These are phyloP conservation scores for Penicillium turbatum DNA, from an alignment of 495 filamentous ascomycete species.

Conservation along the genomic window DNA sequence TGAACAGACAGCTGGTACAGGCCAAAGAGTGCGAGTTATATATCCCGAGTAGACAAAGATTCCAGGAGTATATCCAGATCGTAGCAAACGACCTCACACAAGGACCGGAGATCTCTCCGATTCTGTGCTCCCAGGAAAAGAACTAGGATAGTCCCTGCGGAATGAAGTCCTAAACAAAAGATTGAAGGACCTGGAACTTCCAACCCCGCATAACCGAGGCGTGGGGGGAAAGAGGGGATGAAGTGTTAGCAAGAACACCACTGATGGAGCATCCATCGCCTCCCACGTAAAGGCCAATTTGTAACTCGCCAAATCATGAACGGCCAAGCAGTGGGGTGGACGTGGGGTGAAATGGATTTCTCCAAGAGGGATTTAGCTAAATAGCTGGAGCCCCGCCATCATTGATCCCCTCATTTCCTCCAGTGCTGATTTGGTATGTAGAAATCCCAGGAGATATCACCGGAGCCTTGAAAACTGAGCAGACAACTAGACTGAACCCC, in stretches of 20 bases:
- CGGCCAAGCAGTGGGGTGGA: not conserved
- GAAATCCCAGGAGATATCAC: not conserved
- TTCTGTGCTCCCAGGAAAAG: not conserved
- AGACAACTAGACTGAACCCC: not conserved
- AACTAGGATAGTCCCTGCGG: not conserved
- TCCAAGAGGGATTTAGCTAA: not conserved
- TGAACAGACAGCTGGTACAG: not conserved
- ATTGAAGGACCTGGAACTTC: not conserved
- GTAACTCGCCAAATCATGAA: not conserved
- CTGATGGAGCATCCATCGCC: not conserved
- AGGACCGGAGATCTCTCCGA: constrained; percentile 10
- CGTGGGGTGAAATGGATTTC: not conserved
- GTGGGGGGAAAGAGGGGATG: constrained; percentile 8
- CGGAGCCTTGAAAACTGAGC: not conserved
- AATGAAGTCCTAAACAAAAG: not conserved
- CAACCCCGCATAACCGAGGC: constrained; percentile 19
- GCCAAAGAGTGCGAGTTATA: no score
- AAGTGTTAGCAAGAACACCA: not conserved
- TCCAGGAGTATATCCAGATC: not conserved
- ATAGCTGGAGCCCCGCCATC: not conserved
- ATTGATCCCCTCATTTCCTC: not conserved
- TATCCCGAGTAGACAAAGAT: not conserved
- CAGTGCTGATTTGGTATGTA: constrained; percentile 1
- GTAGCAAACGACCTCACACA: not conserved
- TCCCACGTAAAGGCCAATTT: not conserved